Evolutionary conservation across 371 early-diverging fungal species (phyloP), one percentile per base, ranked within the genome.

Genomic region (Conidiobolus incongruus): DNA sequence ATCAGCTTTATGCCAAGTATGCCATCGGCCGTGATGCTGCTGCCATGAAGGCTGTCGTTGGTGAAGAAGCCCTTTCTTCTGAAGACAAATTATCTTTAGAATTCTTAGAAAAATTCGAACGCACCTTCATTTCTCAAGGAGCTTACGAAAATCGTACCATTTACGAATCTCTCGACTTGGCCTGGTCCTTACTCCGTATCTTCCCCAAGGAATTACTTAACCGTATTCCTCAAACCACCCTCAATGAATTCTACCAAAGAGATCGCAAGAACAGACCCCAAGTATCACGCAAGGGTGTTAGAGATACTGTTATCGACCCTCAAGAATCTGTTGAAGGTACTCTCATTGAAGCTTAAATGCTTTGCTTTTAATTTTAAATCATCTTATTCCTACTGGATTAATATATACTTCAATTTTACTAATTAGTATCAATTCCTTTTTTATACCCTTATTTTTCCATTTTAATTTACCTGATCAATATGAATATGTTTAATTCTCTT

Each of bases 41-140:
- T 19, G 87, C 98, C 32, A 99, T 99, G 99, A 99, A 99, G 75
- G 95, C 99, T 40, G 99, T 99, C 34, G 98, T 99, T 38, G 99
- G 99, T 60, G 99, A 99, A 61, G 99, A 99, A 59, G 97, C 98
- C 11, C 66, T 99, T 54, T 89, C 84, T 56, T 82, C 80, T 45
- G 99, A 99, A 65, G 99, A 99, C 54, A 97, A 96, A 59, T 72
- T 99, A 43, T 76, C 89, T 22, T 71, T 99, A 33, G 98, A 98
- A 63, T 99, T 99, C 65, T 68, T 97, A 65, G 97, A 98, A 46
- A 90, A 90, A 66, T 99, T 99, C 60, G 99, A 99, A 60, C 92
- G 80, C 63, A 71, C 89, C 10, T 99, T 96, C 60, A 86, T 99
- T 57, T 72, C 86, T 32, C 99, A 99, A 70, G 91, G 86, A 64